Base-by-base conservation (phyloP, 2,329 filamentous ascomycete species). In the Alternaria conjuncta region DNA sequence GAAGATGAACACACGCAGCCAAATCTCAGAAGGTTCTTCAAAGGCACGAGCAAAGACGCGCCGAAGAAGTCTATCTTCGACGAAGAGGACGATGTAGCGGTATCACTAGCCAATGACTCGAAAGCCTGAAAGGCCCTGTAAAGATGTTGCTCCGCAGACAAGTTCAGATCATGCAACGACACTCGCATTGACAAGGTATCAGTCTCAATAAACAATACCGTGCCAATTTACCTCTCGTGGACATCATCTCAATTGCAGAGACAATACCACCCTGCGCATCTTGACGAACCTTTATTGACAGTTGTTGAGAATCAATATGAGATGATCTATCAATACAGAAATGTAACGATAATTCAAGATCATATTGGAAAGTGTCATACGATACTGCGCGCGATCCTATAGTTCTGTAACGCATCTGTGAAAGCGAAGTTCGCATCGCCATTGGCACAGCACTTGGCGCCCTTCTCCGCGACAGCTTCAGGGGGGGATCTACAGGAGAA, bases 1-100 rank as follows among this genome's bases (percentile, higher is more conserved):
- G 26, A 81, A 75, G 69, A 85, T 85, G 78, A 83, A 82, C 73
- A 78, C 79, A 57, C 86, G 57, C 87, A 88, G 83, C 81, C 81
- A 61, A 71, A 65, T 41, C 50, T 73, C 20, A 68, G 36, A 23
- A 66, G 60, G n/a, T 66, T 71, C 28, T 69, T 71, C 56, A 26
- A 58, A 26, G 58, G 36, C 36, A 41, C 36, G 36, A 18, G 36
- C 36, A 41, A 41, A 18, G 36, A 41, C 36, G 36, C 36, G 36
- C 36, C 36, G n/a, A 41, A 41, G 36, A 41, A 41, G 36, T 41
- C 36, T 10, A 68, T 71, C 8, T 72, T 71, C 23, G 64, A 71
- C 18, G 51, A 64, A 5, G 57, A 66, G 1, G 60, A 64, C 9
- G 65, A 66, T 5, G 28, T 26, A 30, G 44, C 23, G 21, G n/a